phyloP scores from a whole-genome alignment of 306 rosid species.

The Trichosanthes cucumerina region DNA sequence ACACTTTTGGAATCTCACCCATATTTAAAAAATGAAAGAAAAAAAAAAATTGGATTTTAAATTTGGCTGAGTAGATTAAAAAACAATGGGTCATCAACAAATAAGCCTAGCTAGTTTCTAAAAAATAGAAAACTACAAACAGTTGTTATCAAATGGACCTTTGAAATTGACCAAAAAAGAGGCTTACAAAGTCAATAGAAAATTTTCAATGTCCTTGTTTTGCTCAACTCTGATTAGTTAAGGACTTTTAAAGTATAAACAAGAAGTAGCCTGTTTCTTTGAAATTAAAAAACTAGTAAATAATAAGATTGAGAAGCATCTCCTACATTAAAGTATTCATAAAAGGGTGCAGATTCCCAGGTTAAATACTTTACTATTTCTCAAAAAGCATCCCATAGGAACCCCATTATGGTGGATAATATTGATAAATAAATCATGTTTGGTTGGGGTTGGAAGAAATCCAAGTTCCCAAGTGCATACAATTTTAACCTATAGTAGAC shows the following conservation, averaged over 20 bases:
- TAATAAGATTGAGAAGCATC: slow-evolving; percentile 37
- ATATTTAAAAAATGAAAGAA: not conserved
- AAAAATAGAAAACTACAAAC: not conserved
- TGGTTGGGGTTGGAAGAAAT: slow-evolving; percentile 20
- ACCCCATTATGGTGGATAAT: slow-evolving; percentile 12
- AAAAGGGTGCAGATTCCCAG: slow-evolving; percentile 18
- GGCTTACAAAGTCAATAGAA: slow-evolving; percentile 9
- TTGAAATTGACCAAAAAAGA: slow-evolving; percentile 13
- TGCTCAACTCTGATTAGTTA: slow-evolving; percentile 28
- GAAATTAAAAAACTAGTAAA: slow-evolving; percentile 21
- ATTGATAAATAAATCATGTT: slow-evolving; percentile 9
- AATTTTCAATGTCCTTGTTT: slow-evolving; percentile 40
- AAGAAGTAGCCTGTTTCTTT: slow-evolving; percentile 23
- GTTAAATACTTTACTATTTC: slow-evolving; percentile 17
- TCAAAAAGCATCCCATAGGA: slow-evolving; percentile 17
- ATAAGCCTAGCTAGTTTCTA: not conserved
- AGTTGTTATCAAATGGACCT: not conserved
- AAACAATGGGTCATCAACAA: not conserved
- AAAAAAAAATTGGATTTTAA: not conserved
- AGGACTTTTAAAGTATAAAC: slow-evolving; percentile 27
- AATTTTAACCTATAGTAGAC: not conserved
- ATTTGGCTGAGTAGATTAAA: not conserved
- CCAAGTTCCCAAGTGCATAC: slow-evolving; percentile 5
- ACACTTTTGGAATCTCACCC: not conserved
- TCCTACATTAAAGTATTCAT: slow-evolving; percentile 26